Evolutionary conservation across 2,329 filamentous ascomycete species (phyloP).

Genomic region (Hymenoscyphus fraxineus): DNA sequence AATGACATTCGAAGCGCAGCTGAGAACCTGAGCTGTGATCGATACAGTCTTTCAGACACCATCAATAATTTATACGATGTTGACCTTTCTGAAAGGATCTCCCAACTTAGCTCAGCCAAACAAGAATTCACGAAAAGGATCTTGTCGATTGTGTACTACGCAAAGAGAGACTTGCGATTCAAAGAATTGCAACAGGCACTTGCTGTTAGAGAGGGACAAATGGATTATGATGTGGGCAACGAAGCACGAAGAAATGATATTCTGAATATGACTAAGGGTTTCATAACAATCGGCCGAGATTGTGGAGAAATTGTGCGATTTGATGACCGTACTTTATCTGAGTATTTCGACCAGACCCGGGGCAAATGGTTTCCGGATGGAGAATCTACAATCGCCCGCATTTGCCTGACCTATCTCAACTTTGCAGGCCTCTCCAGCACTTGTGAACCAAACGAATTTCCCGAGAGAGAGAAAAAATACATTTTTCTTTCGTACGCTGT

Average conservation of each 20-base stretch:
- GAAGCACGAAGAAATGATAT: slow-evolving; percentile 18
- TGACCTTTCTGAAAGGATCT: slow-evolving; percentile 24
- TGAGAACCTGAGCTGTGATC: slow-evolving; percentile 6
- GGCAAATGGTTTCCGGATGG: slow-evolving; percentile 15
- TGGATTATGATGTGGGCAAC: slow-evolving; percentile 16
- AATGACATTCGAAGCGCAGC: slow-evolving; percentile 14
- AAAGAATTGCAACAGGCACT: slow-evolving; percentile 36
- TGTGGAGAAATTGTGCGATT: slow-evolving; percentile 14
- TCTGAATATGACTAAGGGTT: slow-evolving; percentile 18
- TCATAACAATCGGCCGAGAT: slow-evolving; percentile 17
- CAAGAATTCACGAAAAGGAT: slow-evolving; percentile 11
- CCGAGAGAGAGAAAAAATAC: slow-evolving; percentile 16
- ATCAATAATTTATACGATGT: slow-evolving; percentile 41
- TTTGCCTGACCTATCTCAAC: slow-evolving; percentile 16
- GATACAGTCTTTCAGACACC: slow-evolving; percentile 20
- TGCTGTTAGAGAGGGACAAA: slow-evolving; percentile 26
- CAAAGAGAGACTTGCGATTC: slow-evolving; percentile 28
- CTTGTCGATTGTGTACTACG: slow-evolving; percentile 34
- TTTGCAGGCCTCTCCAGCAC: slow-evolving; percentile 17
- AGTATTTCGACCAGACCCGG: slow-evolving; percentile 17
- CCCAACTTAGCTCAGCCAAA: not conserved
- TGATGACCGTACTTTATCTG: slow-evolving; percentile 15
- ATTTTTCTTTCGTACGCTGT: slow-evolving; percentile 28
- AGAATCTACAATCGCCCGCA: slow-evolving; percentile 13
- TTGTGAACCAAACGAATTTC: slow-evolving; percentile 16